Base-by-base conservation (phyloP, 106 monocot genomes). In the Dendrobium chrysotoxum region DNA sequence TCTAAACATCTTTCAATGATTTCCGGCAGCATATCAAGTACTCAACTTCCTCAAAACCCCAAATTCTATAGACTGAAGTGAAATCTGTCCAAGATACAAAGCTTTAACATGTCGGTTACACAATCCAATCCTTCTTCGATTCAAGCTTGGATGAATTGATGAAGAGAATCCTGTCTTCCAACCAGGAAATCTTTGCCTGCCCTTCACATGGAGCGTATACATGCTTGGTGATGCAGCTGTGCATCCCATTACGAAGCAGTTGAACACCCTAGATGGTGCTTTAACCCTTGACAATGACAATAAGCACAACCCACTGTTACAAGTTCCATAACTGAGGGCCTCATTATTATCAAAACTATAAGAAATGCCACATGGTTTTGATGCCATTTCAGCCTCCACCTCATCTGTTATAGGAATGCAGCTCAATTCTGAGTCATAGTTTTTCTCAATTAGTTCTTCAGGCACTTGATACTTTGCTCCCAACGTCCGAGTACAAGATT, bases 161-260 rank as follows among this genome's bases (percentile, higher is more conserved):
- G 86, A 55, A 7, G 83, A 81, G 80, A 99, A 99, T 79, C 98
- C 98, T 6, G 95, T 93, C 77, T 82, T 95, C 91, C 86, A 90
- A 70, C 91, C 92, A 4, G 98, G 92, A 78, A 89, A 95, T 45
- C 72, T 85, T 77, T 93, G 91, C 68, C 67, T 86, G 77, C 91
- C 95, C 75, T 86, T 95, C 25, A 90, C 88, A 79, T 85, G 82
- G 76, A 95, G 71, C 0, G 77, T 86, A 81, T 95, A 99, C 84
- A 93, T 81, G 68, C 88, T 90, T 3, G 84, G 82, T 17, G 85
- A 92, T 50, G 77, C 73, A 58, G 42, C 77, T 7, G 38, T 53
- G 79, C 98, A 99, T 31, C 98, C 98, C 83, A 90, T 77, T 16
- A 91, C 88, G 82, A 86, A 95, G 75, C 98, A 99, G 26, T 84